Base-by-base conservation (phyloP, 148 eudicot genomes). In the Cornus controversa region DNA sequence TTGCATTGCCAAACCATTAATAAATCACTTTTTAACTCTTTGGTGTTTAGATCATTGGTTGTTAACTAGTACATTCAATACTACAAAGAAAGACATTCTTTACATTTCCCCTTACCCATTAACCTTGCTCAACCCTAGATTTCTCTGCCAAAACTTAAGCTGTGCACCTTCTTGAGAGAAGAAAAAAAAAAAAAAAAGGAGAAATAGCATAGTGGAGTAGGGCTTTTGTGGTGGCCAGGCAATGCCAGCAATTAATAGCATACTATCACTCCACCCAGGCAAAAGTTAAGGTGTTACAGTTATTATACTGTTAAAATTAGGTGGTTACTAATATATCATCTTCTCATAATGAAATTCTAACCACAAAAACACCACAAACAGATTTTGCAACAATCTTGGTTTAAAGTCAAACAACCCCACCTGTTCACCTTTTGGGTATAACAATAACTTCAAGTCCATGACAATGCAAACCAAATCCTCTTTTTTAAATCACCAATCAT, bases 341-440 rank as follows among this genome's bases (percentile, higher is more conserved):
- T 60, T 62, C 77, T 78, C 6, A 84, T 66, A 23, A 82, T 69
- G 77, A 74, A 72, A 34, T 76, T 54, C 65, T 75, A 81, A 71
- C 78, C 31, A 67, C 72, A 40, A 40, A 31, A 31, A 31, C 34
- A 31, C 34, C 34, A 31, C 34, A 81, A 78, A 75, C 63, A 69
- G 27, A 23, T 42, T 22, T 42, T 29, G 42, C 10, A 50, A 18
- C 74, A 26, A 57, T 57, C 62, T 27, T 37, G 4, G 4, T 24
- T 20, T 53, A 67, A 84, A 81, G 84, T 81, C 84, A 81, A 81
- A 53, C 69, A 24, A 23, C 74, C 82, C 80, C 71, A 67, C 70
- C 70, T 27, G 65, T n/a, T 42, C 75, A 25, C 72, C 73, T 58
- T 68, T 11, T 10, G 14, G 65, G 36, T 50, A 67, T 14, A 54